Evolutionary conservation across 2,329 filamentous ascomycete genomes (phyloP), one percentile per base, ranked within the genome.

Genomic region (Pezicula carpinea): DNA sequence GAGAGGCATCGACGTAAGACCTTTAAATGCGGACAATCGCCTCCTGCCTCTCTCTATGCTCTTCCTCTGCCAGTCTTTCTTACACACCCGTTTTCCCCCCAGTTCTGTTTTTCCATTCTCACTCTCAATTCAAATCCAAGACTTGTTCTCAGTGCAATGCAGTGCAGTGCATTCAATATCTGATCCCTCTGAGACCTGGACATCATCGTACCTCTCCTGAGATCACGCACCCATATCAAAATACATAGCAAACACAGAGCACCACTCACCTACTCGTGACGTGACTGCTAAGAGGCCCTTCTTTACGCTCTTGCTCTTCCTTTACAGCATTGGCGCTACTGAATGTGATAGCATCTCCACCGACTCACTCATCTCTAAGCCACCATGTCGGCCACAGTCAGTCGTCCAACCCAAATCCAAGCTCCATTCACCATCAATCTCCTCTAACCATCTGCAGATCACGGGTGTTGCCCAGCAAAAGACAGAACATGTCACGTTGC

Each of bases 321-420:
- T 47, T 33, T 53, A 44, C 23, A 45, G 56, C 57, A 56, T 53
- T 56, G 49, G 50, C 55, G 57, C 53, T 58, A 56, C 54, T 55
- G 53, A 57, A 58, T 44, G 39, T 56, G 51, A 53, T 53, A 60
- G 54, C 53, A 43, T 51, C 45, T 48, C 52, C 17, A 34, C 35
- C 14, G 23, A 13, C 22, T 95, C 92, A 59, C 75, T 95, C 55
- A 93, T 93, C 17, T 18, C 14, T 14, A 21, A 17, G 14, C 71
- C 93, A 87, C 48, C 89, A 93, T 74, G 83, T 82, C 6, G 74
- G 80, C 49, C 73, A 80, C 56, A 71, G 76, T 43, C 68, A 87
- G 10, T 90, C 87, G 59, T 92, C 88, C 95, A 49, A n/a, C n/a
- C n/a, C n/a, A n/a, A n/a, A n/a, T 78, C 76, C 42, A 95, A 91